phyloP scores from a whole-genome alignment of 2,329 filamentous ascomycete genomes.

The Cladosporium sp. region DNA sequence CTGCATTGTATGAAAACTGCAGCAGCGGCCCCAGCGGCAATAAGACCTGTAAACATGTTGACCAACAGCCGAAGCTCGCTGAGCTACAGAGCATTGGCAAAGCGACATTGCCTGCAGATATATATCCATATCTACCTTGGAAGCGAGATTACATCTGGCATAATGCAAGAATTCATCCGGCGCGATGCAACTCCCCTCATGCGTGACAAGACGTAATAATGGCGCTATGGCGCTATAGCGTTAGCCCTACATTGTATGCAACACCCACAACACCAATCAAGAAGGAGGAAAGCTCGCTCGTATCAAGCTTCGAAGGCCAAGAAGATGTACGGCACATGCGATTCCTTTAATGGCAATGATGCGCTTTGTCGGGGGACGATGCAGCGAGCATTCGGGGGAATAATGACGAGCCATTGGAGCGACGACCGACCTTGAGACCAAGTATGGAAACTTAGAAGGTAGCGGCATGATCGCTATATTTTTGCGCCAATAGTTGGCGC shows the following conservation, averaged over 20 bases:
- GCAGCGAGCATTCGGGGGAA: constrained; percentile 2
- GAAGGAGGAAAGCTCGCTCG: not conserved
- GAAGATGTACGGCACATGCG: not conserved
- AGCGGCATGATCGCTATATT: not conserved
- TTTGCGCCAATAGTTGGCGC: not conserved
- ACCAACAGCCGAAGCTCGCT: not conserved
- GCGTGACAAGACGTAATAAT: constrained; percentile 11
- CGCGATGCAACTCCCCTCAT: constrained; percentile 7
- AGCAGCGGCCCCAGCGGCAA: not conserved
- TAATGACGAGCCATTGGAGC: not conserved
- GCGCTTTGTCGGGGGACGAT: not conserved
- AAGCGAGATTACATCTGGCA: not conserved
- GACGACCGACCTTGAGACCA: not conserved
- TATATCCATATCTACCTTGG: not conserved
- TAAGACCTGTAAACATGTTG: not conserved
- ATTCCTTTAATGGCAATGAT: constrained; percentile 7
- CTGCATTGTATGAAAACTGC: not conserved
- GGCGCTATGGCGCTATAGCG: constrained; percentile 2
- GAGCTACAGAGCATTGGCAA: not conserved
- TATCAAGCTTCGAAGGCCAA: not conserved
- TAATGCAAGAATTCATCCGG: not conserved
- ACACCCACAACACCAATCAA: not conserved
- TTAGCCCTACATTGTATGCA: not conserved
- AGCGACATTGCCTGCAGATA: not conserved
- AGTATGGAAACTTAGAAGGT: too few relatives aligned